Evolutionary conservation across 2,329 filamentous ascomycete species (phyloP), one percentile per base, ranked within the genome.

Genomic region (Xylariaceae sp.): DNA sequence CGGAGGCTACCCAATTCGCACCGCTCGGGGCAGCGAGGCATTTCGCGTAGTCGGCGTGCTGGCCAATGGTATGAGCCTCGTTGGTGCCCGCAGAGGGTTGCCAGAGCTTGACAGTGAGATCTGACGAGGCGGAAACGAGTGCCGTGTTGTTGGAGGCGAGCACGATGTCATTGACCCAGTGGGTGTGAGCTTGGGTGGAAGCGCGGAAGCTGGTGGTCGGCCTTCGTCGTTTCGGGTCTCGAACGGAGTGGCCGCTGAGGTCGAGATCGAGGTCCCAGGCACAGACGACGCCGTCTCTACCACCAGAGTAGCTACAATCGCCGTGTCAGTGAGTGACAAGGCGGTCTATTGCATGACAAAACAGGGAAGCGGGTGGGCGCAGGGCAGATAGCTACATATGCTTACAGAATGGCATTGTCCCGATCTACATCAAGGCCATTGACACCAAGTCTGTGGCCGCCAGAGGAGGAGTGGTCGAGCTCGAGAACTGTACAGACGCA

Each of bases 11-110:
- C 92, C 92, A 99, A 60, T 86, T 84, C 47, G 83, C 80, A 62
- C 59, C 74, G 65, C 62, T 65, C 9, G 92, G 89, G 7, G 89
- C 87, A 15, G 91, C 89, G 35, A 99, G 80, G 59, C 90, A 91
- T 71, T 97, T 99, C 65, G 96, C 91, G 66, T 97, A 99, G 75
- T 99, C 94, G 62, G 85, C 86, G 69, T 99, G 94, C 62, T 92
- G 84, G 56, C 94, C 94, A 63, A 99, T 92, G 39, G 89, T 90
- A 56, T 89, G 85, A 10, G 86, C 82, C 44, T 85, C 77, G 19
- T 82, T 80, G 48, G 81, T 74, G 42, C 81, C 81, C 19, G 80
- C 79, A 54, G 83, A 75, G 6, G 92, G 92, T 48, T 91, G 82
- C 94, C 91, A 96, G 62, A 95, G 73, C 69, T 95, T 94, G 66